A percentile compares a stretch with the other conserved stretches of the same genome.
Evolutionary conservation across 805 yeast species (phyloP).

Genomic region (Pichia pseudocactophila): DNA sequence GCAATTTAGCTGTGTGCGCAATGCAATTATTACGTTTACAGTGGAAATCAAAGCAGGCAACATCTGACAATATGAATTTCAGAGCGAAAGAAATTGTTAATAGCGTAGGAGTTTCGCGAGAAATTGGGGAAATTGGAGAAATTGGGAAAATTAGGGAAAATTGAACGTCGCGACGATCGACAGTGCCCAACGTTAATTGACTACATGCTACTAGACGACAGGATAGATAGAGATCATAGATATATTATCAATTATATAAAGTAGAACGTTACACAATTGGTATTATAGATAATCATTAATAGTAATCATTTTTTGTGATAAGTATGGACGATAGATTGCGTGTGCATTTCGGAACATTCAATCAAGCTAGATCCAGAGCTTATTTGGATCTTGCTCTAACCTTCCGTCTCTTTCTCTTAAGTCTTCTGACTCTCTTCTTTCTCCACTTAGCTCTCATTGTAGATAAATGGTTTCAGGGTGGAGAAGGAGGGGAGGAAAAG

Average conservation of each 20-base stretch:
- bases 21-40: too few relatives aligned
- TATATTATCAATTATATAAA: background rate
- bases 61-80: too few relatives aligned
- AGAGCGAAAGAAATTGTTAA: too few relatives aligned
- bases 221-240: background rate
- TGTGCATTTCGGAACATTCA: background rate
- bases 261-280: background rate
- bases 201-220: too few relatives aligned
- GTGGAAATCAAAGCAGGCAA: too few relatives aligned
- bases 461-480: conserved; percentile 10
- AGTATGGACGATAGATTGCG: background rate
- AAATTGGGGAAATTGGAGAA: too few relatives aligned
- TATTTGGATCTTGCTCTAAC: conserved; percentile 99
- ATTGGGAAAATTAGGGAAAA: background rate
- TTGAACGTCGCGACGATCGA: background rate
- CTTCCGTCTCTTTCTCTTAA: conserved; percentile 99
- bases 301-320: too few relatives aligned
- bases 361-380: conserved; percentile 24
- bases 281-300: background rate
- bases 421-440: conserved; percentile 99
- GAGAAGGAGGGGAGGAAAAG: background rate
- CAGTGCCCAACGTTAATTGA: too few relatives aligned
- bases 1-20: too few relatives aligned
- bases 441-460: conserved; percentile 97
- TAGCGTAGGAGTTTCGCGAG: too few relatives aligned